These are phyloP conservation scores for Sporothrix variecibatus DNA, from an alignment of 2,329 filamentous ascomycete genomes.

Conservation along the genomic window DNA sequence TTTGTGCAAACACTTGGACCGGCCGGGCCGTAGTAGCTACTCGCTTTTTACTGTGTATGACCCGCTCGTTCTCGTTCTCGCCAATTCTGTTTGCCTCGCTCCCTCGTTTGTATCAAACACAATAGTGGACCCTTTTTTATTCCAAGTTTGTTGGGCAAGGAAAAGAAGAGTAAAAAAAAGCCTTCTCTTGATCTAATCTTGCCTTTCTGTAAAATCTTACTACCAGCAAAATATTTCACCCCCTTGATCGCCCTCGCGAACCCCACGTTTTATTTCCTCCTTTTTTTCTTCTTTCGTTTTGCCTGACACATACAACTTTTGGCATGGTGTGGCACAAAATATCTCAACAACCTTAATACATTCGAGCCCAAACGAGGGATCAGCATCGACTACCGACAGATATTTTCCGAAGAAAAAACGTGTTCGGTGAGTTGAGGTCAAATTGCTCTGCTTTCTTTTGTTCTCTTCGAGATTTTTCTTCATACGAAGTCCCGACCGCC, in stretches of 20 bases:
- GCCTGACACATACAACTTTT: neutral
- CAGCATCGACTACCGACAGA: neutral
- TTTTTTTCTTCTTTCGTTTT: no score
- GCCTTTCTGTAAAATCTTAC: no score
- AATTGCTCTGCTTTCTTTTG: neutral
- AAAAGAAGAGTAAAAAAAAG: neutral
- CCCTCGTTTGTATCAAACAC: neutral
- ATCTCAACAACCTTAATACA: neutral
- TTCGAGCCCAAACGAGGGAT: neutral
- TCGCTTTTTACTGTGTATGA: neutral
- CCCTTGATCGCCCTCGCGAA: neutral
- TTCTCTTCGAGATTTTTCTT: no score
- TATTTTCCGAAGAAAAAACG: neutral
- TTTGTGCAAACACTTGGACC: neutral
- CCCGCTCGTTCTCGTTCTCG: neutral
- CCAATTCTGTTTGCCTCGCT: neutral
- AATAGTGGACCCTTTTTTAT: neutral
- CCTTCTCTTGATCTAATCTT: no score
- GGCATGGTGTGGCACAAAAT: neutral
- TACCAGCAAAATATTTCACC: neutral
- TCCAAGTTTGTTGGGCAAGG: neutral
- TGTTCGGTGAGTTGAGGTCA: neutral
- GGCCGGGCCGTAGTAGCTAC: neutral
- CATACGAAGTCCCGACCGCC: neutral
- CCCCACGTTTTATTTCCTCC: no score